Evolutionary conservation across 176 grass and related monocot species (phyloP).

Genomic region (Hordeum marinum): DNA sequence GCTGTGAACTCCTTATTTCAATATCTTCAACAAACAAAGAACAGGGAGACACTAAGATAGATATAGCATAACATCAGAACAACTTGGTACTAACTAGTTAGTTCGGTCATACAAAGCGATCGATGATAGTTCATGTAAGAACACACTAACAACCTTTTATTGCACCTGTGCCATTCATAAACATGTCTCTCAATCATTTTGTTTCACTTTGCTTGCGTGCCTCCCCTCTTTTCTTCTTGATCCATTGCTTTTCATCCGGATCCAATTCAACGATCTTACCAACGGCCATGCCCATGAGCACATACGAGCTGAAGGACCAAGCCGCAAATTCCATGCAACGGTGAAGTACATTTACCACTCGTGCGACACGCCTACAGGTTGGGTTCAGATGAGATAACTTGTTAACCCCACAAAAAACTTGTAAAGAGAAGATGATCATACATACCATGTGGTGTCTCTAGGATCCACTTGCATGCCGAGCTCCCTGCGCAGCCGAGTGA

Average conservation of each 20-base stretch:
- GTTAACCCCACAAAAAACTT: no score
- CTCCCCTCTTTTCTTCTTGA: background rate
- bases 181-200: no score
- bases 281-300: background rate
- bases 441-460: background rate
- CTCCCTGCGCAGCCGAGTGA: background rate
- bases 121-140: no score
- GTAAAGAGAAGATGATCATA: no score
- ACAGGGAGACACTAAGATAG: no score
- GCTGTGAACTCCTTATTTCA: no score
- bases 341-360: background rate
- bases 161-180: no score
- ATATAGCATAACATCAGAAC: no score
- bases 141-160: no score
- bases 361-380: background rate
- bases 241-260: background rate
- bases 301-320: background rate
- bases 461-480: background rate
- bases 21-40: no score
- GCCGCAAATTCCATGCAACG: background rate
- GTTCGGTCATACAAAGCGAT: no score
- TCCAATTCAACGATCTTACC: background rate
- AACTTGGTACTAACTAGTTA: no score
- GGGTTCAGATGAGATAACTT: background rate
- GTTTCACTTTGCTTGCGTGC: background rate